These are phyloP conservation scores for Myriosclerotinia scirpicola DNA, from an alignment of 2,329 filamentous ascomycete genomes.

Conservation along the genomic window DNA sequence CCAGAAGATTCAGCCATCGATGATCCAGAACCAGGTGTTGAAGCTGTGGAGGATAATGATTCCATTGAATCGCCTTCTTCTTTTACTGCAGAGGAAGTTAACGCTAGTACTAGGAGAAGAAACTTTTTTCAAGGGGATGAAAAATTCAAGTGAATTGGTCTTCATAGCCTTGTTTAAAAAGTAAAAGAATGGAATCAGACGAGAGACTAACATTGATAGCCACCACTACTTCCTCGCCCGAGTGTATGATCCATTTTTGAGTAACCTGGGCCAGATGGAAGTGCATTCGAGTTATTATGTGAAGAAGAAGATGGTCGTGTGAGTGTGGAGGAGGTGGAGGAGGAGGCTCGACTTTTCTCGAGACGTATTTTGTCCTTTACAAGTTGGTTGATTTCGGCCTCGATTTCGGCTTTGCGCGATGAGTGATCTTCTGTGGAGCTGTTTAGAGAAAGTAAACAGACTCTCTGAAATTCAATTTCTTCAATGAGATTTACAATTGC, in stretches of 20 bases:
- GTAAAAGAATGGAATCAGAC: neutral
- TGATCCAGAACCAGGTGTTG: constrained; percentile 33
- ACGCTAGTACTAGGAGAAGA: neutral
- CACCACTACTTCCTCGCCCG: constrained; percentile 2
- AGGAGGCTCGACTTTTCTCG: constrained; percentile 4
- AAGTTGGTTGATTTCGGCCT: neutral
- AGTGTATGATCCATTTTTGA: constrained; percentile 7
- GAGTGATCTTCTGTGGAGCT: constrained; percentile 31
- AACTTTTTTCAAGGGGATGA: neutral
- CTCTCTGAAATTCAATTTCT: constrained; percentile 47
- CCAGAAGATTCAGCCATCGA: constrained; percentile 27
- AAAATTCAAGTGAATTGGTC: neutral
- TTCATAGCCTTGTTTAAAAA: neutral
- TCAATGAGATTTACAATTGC: constrained; percentile 42
- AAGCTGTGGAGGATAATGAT: constrained; percentile 30
- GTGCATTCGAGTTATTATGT: neutral
- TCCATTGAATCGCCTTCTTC: constrained; percentile 7
- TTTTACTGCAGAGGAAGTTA: constrained; percentile 15
- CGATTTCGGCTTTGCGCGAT: constrained; percentile 21
- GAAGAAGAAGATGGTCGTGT: neutral
- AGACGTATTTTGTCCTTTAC: neutral
- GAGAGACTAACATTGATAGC: constrained; percentile 16
- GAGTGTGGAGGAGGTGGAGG: neutral
- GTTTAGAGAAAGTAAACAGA: constrained; percentile 47
- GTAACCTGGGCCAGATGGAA: neutral